These are phyloP conservation scores for Aspergillus oerlinghausenensis DNA, from an alignment of 2,329 filamentous ascomycete species.

Conservation along the genomic window DNA sequence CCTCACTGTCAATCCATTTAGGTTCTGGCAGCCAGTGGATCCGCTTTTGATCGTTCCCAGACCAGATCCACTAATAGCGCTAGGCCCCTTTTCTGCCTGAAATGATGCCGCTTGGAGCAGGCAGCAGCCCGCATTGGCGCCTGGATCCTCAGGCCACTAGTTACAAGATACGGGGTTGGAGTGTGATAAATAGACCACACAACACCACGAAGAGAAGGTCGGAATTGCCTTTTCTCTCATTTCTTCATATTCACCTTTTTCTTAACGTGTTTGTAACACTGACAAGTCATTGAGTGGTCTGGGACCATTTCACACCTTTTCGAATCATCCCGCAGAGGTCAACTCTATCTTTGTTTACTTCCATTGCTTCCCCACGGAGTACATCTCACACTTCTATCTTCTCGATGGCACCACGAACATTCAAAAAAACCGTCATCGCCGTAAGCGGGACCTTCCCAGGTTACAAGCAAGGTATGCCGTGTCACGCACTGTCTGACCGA, in stretches of 20 bases:
- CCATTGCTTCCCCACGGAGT: neutral
- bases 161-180: neutral
- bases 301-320: neutral
- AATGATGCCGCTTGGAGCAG: neutral
- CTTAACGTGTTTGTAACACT: neutral
- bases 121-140: neutral
- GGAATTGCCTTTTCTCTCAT: neutral
- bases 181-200: neutral
- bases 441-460: conserved; percentile 58
- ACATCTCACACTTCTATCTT: neutral
- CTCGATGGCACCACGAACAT: conserved; percentile 3
- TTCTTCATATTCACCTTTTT: neutral
- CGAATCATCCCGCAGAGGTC: neutral
- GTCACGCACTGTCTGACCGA: neutral
- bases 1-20: neutral
- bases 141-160: neutral
- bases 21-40: neutral
- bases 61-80: neutral
- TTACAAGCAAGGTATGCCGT: conserved; percentile 44
- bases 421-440: conserved; percentile 42
- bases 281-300: neutral
- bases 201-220: neutral
- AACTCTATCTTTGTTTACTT: neutral
- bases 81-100: neutral
- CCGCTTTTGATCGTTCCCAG: neutral